Evolutionary conservation across 2,329 filamentous ascomycete species (phyloP), one percentile per base, ranked within the genome.

Genomic region (Xylariales sp.): DNA sequence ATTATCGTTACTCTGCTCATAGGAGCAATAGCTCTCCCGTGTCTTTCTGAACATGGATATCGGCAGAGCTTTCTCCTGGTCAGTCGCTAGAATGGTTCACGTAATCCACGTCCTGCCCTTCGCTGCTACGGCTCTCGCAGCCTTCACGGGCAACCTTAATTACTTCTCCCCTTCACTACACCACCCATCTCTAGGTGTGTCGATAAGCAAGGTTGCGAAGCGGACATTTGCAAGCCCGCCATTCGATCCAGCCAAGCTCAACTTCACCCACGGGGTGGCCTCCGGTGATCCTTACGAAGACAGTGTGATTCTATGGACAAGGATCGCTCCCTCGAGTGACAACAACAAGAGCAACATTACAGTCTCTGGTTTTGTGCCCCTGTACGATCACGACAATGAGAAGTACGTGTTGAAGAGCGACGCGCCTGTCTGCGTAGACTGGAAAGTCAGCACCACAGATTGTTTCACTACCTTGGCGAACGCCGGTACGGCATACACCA

Each of bases 401-500:
- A 50, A 58, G 12, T 68, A 71, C 47, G 60, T 72, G 33, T 53
- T 61, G 6, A 64, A 71, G 4, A 79, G 74, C 12, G 77, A 70
- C 44, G 68, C 78, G 5, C 81, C 83, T 0, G 70, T 86, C 22
- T 88, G 84, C 50, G 71, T 88, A 0, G 69, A 80, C 25, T 88
- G 78, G 69, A 76, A 75, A 46, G 74, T 87, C 15, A 68, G 72
- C 15, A 63, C 65, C 15, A 71, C 73, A 50, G 56, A 69, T 37
- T 59, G 64, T n/a, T 42, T 59, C n/a, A 45, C 53, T 1, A 40
- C 50, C 4, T 61, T 77, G 4, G 74, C 76, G 2, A 69, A 74
- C 43, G 66, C 65, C 1, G 84, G 84, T 4, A 76, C 63, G 15
- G 81, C 71, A 0, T 86, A 80, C 54, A 88, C 84, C 0, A 84